phyloP scores from a whole-genome alignment of 2,329 filamentous ascomycete genomes.

The Calonectria honghensis region DNA sequence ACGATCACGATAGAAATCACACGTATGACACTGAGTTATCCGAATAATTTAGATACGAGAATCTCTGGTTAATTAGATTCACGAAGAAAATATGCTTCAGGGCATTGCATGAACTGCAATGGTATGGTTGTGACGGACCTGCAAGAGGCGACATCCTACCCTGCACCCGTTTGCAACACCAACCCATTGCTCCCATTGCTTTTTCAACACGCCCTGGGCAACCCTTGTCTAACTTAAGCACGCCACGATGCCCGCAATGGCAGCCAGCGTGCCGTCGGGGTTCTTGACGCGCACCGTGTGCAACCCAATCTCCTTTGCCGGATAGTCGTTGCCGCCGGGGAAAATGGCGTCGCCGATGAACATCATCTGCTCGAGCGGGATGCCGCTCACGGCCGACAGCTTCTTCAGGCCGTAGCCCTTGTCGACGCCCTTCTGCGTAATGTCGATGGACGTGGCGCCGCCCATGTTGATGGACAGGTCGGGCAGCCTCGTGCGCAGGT shows the following conservation, averaged over 20 bases:
- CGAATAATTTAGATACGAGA: no score
- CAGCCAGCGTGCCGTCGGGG: slow-evolving; percentile 10
- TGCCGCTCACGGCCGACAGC: neutral
- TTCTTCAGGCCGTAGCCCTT: slow-evolving; percentile 13
- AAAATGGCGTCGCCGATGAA: slow-evolving; percentile 17
- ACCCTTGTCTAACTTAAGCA: slow-evolving; percentile 2
- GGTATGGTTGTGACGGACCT: no score
- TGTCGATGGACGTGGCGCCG: slow-evolving; percentile 8
- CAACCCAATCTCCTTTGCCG: slow-evolving; percentile 8
- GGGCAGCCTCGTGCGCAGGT: neutral
- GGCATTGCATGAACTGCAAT: neutral
- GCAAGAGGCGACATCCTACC: neutral
- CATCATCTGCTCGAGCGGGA: slow-evolving; percentile 15
- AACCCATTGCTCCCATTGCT: neutral
- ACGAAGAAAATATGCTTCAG: neutral
- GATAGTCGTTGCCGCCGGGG: slow-evolving; percentile 7
- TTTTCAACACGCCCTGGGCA: neutral
- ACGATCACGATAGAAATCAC: no score
- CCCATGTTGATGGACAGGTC: slow-evolving; percentile 21
- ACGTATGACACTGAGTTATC: no score
- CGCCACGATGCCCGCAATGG: slow-evolving; percentile 7
- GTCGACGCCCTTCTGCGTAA: slow-evolving; percentile 16
- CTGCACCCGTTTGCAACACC: neutral
- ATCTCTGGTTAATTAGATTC: neutral
- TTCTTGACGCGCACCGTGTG: slow-evolving; percentile 17